Conservation (phyloP, 306 rosid species). For the Adenanthera pavonina region DNA sequence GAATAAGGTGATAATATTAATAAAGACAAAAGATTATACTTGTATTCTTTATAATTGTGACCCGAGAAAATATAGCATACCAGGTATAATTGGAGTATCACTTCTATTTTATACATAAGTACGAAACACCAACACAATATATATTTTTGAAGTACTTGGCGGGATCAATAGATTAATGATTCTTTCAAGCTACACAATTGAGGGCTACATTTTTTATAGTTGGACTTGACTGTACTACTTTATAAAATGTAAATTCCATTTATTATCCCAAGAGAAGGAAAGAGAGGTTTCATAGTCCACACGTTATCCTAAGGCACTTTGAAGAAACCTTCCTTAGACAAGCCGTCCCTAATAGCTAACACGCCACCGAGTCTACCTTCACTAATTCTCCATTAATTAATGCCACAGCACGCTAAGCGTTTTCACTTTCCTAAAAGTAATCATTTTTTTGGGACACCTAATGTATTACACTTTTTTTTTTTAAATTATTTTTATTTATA, state of each 20-base stretch:
- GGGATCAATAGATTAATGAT: neutral
- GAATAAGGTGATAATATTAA: too few species aligned
- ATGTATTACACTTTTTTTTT: too few species aligned
- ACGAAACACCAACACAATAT: too few species aligned
- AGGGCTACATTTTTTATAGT: neutral
- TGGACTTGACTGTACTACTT: neutral
- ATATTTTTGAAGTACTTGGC: too few species aligned
- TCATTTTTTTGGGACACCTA: neutral
- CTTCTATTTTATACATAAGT: too few species aligned
- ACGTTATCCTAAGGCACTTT: neutral
- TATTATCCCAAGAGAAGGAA: neutral
- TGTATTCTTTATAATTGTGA: too few species aligned
- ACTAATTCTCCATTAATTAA: neutral
- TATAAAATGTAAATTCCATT: neutral
- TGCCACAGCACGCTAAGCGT: too few species aligned
- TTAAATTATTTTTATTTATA: too few species aligned
- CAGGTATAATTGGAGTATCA: too few species aligned
- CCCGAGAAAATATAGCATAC: too few species aligned
- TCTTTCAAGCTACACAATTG: neutral
- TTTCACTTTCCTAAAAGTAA: neutral
- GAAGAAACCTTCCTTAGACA: neutral
- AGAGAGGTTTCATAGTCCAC: neutral
- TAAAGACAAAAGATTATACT: too few species aligned
- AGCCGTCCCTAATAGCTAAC: neutral
- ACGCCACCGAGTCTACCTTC: neutral